Evolutionary conservation across 768 basidiomycete genomes (phyloP), one percentile per base, ranked within the genome.

Genomic region (Aureoboletus auriporus): DNA sequence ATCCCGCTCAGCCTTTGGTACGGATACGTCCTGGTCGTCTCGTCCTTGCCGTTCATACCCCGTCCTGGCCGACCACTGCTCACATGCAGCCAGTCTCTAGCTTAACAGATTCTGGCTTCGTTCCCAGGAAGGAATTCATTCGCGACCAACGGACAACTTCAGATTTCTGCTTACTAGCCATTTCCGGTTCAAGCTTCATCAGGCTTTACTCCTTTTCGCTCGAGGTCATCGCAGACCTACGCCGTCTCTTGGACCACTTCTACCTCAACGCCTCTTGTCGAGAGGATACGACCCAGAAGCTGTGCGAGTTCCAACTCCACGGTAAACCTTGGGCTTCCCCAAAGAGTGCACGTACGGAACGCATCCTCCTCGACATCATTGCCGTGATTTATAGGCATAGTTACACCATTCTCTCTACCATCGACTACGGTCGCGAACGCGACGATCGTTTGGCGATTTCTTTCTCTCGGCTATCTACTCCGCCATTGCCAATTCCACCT

Each of bases 391-490:
- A 83, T 60, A 76, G 77, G 47, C 76, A 76, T 59, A 83, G 83
- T 35, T 86, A 80, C 60, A 68, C 69, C 20, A 83, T 81, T 54
- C 70, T 88, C 8, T 86, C 86, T 17, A 77, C 77, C 37, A 72
- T 89, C 52, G 86, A 88, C 67, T 89, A 89, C 63, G 88, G 86
- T 29, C 75, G 84, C 47, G 87, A 89, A 64, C 73, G 69, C 37
- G 88, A 89, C 56, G 87, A 89, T 66, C 78, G 82, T 36, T 61
- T 89, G 8, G 78, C 80, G 43, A 76, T 89, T 59, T 76, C 83
- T 16, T 89, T 89, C 65, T 84, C 85, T 13, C 79, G 74, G 48
- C 73, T 80, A 36, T 60, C 57, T 45, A 16, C 53, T 6, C 55
- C 63, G 13, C 44, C 67, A 4, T 69, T 74, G 12, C 62, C 75